These are phyloP conservation scores for Grammothele lineata DNA, from an alignment of 768 basidiomycete genomes.

Conservation along the genomic window DNA sequence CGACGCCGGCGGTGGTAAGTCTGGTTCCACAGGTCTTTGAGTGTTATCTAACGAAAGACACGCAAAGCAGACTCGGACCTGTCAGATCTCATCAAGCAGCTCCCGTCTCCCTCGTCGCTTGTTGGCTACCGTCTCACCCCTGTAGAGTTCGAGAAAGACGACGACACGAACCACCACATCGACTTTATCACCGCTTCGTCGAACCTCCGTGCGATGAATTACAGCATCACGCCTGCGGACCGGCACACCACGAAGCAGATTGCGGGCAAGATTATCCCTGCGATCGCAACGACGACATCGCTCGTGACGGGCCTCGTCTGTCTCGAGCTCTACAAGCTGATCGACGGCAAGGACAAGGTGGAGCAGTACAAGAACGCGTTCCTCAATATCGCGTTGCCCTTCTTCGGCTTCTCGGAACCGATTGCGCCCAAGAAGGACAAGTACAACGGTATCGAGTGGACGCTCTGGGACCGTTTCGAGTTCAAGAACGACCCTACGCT, in stretches of 20 bases:
- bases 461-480: slow-evolving; percentile 96
- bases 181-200: slow-evolving; percentile 98
- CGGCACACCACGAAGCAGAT: slow-evolving; percentile 95
- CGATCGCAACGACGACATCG: slow-evolving; percentile 97
- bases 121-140: slow-evolving; percentile 95
- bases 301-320: slow-evolving; percentile 95
- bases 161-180: slow-evolving; percentile 96
- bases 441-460: slow-evolving; percentile 90
- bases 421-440: slow-evolving; percentile 86
- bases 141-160: slow-evolving; percentile 99
- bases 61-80: slow-evolving; percentile 32
- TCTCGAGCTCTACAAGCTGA: slow-evolving; percentile 97
- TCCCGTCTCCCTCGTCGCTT: slow-evolving; percentile 87
- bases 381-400: slow-evolving; percentile 94
- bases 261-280: slow-evolving; percentile 98
- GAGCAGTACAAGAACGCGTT: slow-evolving; percentile 99
- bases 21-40: background rate
- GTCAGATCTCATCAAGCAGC: slow-evolving; percentile 53
- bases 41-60: background rate
- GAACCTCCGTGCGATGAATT: slow-evolving; percentile 94
- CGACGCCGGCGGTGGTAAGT: slow-evolving; percentile 37
- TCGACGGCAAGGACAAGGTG: slow-evolving; percentile 90
- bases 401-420: slow-evolving; percentile 99
- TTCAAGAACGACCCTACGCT: slow-evolving; percentile 88
- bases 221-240: slow-evolving; percentile 82